Conservation (phyloP, 2,329 filamentous ascomycete genomes). For the Trichoderma sp. region DNA sequence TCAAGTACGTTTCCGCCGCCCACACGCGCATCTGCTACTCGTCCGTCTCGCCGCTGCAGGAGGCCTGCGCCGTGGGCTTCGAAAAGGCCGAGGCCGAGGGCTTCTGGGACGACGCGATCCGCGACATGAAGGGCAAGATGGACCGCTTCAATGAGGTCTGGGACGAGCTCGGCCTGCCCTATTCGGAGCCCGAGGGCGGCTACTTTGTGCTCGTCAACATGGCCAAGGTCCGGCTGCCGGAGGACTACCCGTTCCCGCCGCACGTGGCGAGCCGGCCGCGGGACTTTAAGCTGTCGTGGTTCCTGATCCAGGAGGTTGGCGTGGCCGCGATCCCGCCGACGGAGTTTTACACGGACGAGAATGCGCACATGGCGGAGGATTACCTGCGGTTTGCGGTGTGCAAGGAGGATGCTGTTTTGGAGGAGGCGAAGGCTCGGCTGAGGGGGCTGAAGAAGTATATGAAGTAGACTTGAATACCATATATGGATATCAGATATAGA, state of each 20-base stretch:
- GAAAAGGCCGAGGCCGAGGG: slow-evolving; percentile 81
- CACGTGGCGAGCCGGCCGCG: slow-evolving; percentile 84
- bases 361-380: slow-evolving; percentile 84
- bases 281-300: slow-evolving; percentile 95
- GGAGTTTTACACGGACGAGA: slow-evolving; percentile 89
- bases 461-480: slow-evolving; percentile 29
- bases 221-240: slow-evolving; percentile 79
- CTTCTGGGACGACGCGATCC: slow-evolving; percentile 84
- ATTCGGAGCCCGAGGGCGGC: slow-evolving; percentile 91
- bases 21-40: slow-evolving; percentile 97
- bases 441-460: slow-evolving; percentile 75
- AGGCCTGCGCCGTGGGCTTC: slow-evolving; percentile 91
- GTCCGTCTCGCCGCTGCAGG: slow-evolving; percentile 89
- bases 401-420: slow-evolving; percentile 85
- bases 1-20: slow-evolving; percentile 88
- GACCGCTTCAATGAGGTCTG: slow-evolving; percentile 82
- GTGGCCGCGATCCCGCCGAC: slow-evolving; percentile 95
- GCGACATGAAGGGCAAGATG: slow-evolving; percentile 89
- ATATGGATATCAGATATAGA: not conserved
- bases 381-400: slow-evolving; percentile 96
- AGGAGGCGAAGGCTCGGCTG: slow-evolving; percentile 75
- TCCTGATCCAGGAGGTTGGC: slow-evolving; percentile 93
- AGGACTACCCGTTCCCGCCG: slow-evolving; percentile 82
- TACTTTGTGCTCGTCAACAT: slow-evolving; percentile 98
- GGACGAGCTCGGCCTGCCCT: slow-evolving; percentile 73